Evolutionary conservation across 2,329 filamentous ascomycete genomes (phyloP).

Genomic region (Aspergillus tubingensis): DNA sequence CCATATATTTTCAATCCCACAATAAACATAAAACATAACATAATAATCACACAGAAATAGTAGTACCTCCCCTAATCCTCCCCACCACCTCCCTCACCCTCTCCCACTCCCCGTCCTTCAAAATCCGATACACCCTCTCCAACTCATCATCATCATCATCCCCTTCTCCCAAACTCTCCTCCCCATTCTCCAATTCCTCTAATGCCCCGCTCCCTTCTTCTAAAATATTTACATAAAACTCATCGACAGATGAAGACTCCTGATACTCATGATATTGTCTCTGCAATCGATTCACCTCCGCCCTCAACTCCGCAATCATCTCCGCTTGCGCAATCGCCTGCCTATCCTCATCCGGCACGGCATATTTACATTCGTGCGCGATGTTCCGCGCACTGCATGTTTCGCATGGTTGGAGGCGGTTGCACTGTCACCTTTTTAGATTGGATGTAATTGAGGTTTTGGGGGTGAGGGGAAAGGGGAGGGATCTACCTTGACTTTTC

Average conservation of each 20-base stretch:
- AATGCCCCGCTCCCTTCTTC: not conserved
- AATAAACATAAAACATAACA: too few species aligned
- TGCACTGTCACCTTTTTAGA: slow-evolving; percentile 13
- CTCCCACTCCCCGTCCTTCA: slow-evolving; percentile 13
- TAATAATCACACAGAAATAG: too few species aligned
- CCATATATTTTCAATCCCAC: too few species aligned
- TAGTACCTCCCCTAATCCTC: slow-evolving; percentile 7
- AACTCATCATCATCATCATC: slow-evolving; percentile 6
- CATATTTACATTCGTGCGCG: slow-evolving; percentile 19
- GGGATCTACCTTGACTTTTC: slow-evolving; percentile 20
- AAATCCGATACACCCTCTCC: slow-evolving; percentile 16
- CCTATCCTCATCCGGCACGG: slow-evolving; percentile 16
- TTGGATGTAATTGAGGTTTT: not conserved
- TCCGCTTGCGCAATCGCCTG: slow-evolving; percentile 23
- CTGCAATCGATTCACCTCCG: slow-evolving; percentile 12
- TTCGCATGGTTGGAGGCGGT: slow-evolving; percentile 20
- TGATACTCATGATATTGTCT: not conserved
- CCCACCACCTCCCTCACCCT: slow-evolving; percentile 12
- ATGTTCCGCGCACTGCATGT: slow-evolving; percentile 19
- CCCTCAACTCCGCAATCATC: slow-evolving; percentile 17
- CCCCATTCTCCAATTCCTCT: too few species aligned
- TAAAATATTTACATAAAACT: not conserved
- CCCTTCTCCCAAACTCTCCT: not conserved
- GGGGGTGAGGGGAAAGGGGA: not conserved
- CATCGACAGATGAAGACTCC: too few species aligned